Evolutionary conservation across 495 filamentous ascomycete genomes (phyloP), one percentile per base, ranked within the genome.

Genomic region (Xylaria intraflava): DNA sequence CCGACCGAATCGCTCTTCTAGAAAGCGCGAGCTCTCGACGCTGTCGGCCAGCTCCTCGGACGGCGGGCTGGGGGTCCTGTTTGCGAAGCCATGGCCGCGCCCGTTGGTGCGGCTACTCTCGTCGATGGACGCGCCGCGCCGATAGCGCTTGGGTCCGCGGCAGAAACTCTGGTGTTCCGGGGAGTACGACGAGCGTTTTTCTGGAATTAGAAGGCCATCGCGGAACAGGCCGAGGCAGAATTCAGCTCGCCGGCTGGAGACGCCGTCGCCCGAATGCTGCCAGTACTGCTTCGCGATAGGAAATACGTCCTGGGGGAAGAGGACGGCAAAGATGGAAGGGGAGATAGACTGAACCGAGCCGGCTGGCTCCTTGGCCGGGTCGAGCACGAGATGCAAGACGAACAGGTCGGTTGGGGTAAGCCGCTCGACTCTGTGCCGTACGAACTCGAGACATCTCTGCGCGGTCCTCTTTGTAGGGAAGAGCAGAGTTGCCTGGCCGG

Each of bases 191-290:
- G 57, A 54, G n/a, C 49, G 49, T 14, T 65, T 71, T 24, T 78
- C 71, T 22, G 82, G 78, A 3, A 85, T 74, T 23, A 97, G 72
- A 23, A 83, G 70, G 0, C 85, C 84, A 52, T 91, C 84, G 19
- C 81, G 77, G 59, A 95, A 81, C 11, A 89, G 78, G 31, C 72
- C 69, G 44, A 87, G 81, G 65, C 89, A 96, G 65, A 91, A 95
- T 63, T 96, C 93, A 12, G 88, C 90, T 16, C 90, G 81, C 38
- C 93, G 86, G 68, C 90, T 95, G 2, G 90, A 96, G 22, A 97
- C 77, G 6, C 93, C 93, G 57, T 95, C 90, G n/a, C 93, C 93
- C 6, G 89, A 83, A 66, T 98, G 93, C 58, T 96, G 93, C 93
- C 93, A 98, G 62, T 91, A 95, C 57, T 85, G 78, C 64, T 96